Conservation (phyloP, 1,284 basidiomycete genomes). For the Apiotrichum laibachii region DNA sequence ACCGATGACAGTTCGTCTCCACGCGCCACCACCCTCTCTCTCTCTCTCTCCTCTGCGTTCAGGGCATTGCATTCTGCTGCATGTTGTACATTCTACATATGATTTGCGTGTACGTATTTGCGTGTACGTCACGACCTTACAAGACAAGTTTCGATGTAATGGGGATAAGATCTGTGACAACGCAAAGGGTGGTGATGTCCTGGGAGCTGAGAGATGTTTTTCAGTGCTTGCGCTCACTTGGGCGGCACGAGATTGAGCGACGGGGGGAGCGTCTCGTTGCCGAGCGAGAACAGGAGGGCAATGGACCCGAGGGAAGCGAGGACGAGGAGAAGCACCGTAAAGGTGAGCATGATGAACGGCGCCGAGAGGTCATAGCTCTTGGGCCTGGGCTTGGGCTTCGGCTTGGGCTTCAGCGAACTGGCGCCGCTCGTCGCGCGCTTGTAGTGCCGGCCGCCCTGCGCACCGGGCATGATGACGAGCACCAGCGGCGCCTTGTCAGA, state of each 20-base stretch:
- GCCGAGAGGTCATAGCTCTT: conserved; percentile 13
- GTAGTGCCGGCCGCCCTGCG: conserved; percentile 6
- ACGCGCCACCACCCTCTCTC: background rate
- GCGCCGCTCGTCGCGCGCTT: background rate
- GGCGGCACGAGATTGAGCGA: conserved; percentile 42
- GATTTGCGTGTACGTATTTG: background rate
- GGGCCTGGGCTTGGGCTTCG: too few species aligned
- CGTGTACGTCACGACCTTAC: conserved; percentile 1
- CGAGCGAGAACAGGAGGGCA: conserved; percentile 39
- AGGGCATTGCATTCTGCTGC: background rate
- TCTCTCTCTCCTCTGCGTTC: background rate
- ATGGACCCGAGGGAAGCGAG: conserved; percentile 31
- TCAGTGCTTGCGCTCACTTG: conserved; percentile 8
- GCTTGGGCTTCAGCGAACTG: too few species aligned
- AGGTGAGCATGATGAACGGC: conserved; percentile 45
- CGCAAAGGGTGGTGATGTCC: background rate
- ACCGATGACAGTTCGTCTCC: too few species aligned
- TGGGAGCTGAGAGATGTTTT: background rate
- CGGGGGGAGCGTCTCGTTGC: conserved; percentile 48
- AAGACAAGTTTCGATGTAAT: background rate
- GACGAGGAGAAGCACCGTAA: conserved; percentile 40
- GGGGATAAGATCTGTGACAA: background rate
- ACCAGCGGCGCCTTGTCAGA: conserved; percentile 44
- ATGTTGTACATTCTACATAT: conserved; percentile 12
- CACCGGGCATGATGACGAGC: conserved; percentile 39